A percentile compares a stretch with the other conserved stretches of the same genome.
Conservation (phyloP, 2,329 filamentous ascomycete genomes). For the Aspergillus felis region DNA sequence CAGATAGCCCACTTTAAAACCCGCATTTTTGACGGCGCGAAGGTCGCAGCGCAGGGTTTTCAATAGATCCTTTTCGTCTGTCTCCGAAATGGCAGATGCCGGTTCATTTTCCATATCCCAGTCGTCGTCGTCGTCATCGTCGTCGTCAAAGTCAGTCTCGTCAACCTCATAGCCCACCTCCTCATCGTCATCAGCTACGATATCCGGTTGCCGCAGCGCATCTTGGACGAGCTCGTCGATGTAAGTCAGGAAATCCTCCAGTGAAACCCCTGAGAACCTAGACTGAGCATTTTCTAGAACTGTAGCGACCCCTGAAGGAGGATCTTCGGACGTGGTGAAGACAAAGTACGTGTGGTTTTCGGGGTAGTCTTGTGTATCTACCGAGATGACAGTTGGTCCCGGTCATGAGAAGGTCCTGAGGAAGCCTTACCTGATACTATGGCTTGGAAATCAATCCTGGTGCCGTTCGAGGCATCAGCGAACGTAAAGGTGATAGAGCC, state of each 20-base stretch:
- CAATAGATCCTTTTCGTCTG: constrained; percentile 7
- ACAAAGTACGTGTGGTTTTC: constrained; percentile 54
- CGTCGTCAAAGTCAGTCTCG: constrained; percentile 16
- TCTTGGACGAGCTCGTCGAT: constrained; percentile 38
- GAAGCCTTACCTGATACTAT: constrained; percentile 38
- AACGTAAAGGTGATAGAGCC: constrained; percentile 66
- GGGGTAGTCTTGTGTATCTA: constrained; percentile 60
- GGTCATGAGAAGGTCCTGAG: background rate
- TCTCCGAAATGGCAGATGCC: background rate
- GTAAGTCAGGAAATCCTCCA: constrained; percentile 49
- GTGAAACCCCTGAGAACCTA: constrained; percentile 39
- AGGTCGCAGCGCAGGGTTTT: constrained; percentile 59
- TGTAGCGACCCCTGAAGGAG: constrained; percentile 15
- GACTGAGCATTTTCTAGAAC: constrained; percentile 44
- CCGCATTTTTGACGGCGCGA: constrained; percentile 55
- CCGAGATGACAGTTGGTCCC: constrained; percentile 10
- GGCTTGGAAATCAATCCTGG: constrained; percentile 33
- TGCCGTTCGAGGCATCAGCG: constrained; percentile 25
- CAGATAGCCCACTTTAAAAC: constrained; percentile 66
- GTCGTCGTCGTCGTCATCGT: constrained; percentile 27
- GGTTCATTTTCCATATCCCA: constrained; percentile 15
- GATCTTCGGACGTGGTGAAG: constrained; percentile 47
- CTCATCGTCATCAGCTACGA: background rate
- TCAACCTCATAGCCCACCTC: background rate
- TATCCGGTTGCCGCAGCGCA: constrained; percentile 6